These are phyloP conservation scores for Aspergillus fischeri DNA, from an alignment of 2,329 filamentous ascomycete genomes.

Conservation along the genomic window DNA sequence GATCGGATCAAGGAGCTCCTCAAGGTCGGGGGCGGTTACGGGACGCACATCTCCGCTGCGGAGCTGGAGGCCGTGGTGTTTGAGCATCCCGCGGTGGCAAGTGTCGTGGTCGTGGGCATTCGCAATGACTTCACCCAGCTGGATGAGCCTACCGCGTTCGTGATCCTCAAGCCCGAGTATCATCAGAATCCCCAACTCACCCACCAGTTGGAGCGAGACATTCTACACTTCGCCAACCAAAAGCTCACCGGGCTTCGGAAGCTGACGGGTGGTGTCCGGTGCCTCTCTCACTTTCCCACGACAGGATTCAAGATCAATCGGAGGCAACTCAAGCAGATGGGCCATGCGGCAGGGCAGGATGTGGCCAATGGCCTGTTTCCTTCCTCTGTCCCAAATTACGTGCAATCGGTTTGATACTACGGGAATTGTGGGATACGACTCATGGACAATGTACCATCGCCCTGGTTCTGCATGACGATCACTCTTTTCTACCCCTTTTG, in stretches of 20 bases:
- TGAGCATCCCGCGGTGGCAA: slow-evolving; percentile 24
- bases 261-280: slow-evolving; percentile 11
- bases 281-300: slow-evolving; percentile 9
- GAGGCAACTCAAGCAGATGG: slow-evolving; percentile 1
- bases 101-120: slow-evolving; percentile 33
- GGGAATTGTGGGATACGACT: neutral
- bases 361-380: neutral
- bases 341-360: neutral
- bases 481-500: neutral
- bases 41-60: slow-evolving; percentile 27
- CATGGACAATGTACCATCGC: neutral
- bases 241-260: slow-evolving; percentile 9
- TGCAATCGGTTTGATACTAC: neutral
- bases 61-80: slow-evolving; percentile 34
- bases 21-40: slow-evolving; percentile 35
- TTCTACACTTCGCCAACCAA: slow-evolving; percentile 6
- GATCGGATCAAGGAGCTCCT: slow-evolving; percentile 30
- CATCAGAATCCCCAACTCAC: neutral
- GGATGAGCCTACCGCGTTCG: slow-evolving; percentile 15
- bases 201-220: slow-evolving; percentile 1
- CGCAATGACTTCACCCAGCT: slow-evolving; percentile 5
- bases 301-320: slow-evolving; percentile 12
- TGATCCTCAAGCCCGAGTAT: slow-evolving; percentile 13
- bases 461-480: neutral
- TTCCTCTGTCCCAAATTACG: neutral